phyloP scores from a whole-genome alignment of 371 early-diverging fungal species.

The Apophysomyces trapeziformis region DNA sequence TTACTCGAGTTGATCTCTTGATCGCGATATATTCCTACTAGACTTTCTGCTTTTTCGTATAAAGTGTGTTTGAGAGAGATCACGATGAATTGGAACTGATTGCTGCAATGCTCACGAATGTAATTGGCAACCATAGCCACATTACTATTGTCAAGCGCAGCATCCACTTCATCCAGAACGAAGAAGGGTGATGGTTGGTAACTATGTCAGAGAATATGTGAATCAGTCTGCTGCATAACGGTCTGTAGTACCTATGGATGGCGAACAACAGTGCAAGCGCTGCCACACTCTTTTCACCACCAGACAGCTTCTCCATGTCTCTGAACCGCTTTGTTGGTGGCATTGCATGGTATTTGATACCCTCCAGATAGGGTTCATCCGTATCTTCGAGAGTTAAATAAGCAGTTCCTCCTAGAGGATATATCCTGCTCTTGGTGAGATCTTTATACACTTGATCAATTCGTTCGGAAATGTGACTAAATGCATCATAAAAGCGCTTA shows the following conservation, averaged over 20 bases:
- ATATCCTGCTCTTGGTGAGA: constrained; percentile 79
- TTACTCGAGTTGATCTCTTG: constrained; percentile 82
- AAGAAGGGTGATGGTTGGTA: constrained; percentile 98
- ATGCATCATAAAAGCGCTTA: constrained; percentile 86
- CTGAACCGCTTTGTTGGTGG: constrained; percentile 99
- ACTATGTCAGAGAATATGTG: constrained; percentile 29
- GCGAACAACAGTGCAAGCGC: constrained; percentile 98
- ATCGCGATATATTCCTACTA: constrained; percentile 98
- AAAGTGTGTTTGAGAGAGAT: constrained; percentile 96
- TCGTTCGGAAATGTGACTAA: constrained; percentile 83
- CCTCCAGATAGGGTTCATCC: constrained; percentile 95
- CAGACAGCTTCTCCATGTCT: constrained; percentile 98
- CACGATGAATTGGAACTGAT: constrained; percentile 94
- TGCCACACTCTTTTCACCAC: constrained; percentile 99
- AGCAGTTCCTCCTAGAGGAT: constrained; percentile 95
- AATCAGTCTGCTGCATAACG: not conserved
- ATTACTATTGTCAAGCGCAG: constrained; percentile 98
- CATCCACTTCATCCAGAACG: constrained; percentile 99
- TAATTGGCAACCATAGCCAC: constrained; percentile 93
- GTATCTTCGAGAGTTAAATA: constrained; percentile 93
- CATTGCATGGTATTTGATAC: constrained; percentile 98
- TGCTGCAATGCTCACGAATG: constrained; percentile 69
- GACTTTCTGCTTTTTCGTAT: constrained; percentile 92
- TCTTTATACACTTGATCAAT: constrained; percentile 97
- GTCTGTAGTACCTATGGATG: constrained; percentile 75